phyloP scores from a whole-genome alignment of 257 asterid genomes.

The Oldenlandia corymbosa region DNA sequence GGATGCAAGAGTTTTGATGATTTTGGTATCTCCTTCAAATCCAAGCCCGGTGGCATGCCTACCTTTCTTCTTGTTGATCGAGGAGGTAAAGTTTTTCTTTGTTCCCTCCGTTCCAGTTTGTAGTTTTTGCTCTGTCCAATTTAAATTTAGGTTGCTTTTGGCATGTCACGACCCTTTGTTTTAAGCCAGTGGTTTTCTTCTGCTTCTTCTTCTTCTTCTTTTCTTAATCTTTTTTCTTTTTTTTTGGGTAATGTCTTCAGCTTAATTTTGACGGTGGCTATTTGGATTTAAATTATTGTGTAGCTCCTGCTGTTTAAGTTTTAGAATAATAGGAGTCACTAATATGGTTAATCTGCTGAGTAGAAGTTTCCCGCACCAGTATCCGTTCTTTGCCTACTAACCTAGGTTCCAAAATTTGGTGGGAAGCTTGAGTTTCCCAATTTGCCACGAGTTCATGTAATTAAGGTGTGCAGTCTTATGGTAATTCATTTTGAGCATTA shows the following conservation, averaged over 20 bases:
- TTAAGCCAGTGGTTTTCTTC: too few relatives aligned
- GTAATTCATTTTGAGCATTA: not conserved
- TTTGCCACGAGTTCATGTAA: not conserved
- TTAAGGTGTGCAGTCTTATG: too few relatives aligned
- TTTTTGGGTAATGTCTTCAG: not conserved
- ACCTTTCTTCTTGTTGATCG: slow-evolving; percentile 81
- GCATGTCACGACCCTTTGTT: not conserved
- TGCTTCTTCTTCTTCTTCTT: too few relatives aligned
- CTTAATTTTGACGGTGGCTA: not conserved
- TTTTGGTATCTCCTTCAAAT: slow-evolving; percentile 43
- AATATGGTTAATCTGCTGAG: too few relatives aligned
- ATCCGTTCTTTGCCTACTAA: too few relatives aligned
- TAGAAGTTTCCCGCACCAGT: too few relatives aligned
- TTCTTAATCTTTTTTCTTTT: too few relatives aligned
- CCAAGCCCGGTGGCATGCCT: slow-evolving; percentile 81
- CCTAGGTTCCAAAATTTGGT: not conserved
- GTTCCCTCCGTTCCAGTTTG: not conserved
- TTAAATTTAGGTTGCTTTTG: too few relatives aligned
- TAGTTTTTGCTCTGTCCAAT: not conserved
- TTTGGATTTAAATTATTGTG: not conserved
- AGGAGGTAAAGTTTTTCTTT: slow-evolving; percentile 53
- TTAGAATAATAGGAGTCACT: too few relatives aligned
- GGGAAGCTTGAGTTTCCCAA: not conserved
- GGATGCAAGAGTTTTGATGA: slow-evolving; percentile 57
- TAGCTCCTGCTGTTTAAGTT: not conserved